Conservation (phyloP, 2,329 filamentous ascomycete species). For the Neofusicoccum cordaticola region DNA sequence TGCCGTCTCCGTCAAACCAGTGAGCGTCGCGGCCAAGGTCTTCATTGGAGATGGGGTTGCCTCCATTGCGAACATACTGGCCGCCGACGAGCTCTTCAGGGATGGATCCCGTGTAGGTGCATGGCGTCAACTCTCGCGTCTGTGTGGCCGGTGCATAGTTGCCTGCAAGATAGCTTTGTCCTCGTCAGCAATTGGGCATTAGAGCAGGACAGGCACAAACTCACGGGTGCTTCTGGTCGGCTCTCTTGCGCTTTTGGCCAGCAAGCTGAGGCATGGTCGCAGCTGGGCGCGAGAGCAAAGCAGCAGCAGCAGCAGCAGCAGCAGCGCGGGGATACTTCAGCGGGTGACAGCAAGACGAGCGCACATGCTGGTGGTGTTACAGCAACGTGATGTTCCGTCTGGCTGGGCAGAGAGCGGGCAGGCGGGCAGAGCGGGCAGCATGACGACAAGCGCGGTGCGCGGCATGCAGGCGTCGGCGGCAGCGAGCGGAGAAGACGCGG, state of each 20-base stretch:
- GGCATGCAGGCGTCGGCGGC: too few relatives aligned
- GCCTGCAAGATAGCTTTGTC: slow-evolving; percentile 57
- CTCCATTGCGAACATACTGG: slow-evolving; percentile 70
- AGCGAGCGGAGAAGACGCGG: not conserved
- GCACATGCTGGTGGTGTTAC: not conserved
- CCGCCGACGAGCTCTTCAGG: slow-evolving; percentile 65
- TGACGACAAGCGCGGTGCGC: not conserved
- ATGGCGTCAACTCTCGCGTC: slow-evolving; percentile 56
- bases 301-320: not conserved
- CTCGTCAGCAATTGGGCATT: not conserved
- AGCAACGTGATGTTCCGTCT: not conserved
- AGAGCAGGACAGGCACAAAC: not conserved
- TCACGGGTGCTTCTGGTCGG: slow-evolving; percentile 40
- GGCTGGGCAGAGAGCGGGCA: not conserved
- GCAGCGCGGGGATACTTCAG: not conserved
- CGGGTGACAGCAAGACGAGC: not conserved
- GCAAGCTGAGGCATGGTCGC: not conserved
- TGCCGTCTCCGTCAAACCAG: slow-evolving; percentile 75
- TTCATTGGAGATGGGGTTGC: slow-evolving; percentile 63
- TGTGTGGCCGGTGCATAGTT: slow-evolving; percentile 67
- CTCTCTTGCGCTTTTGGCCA: slow-evolving; percentile 25
- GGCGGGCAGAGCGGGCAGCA: not conserved
- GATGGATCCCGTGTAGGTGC: slow-evolving; percentile 56
- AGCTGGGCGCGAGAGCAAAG: not conserved
- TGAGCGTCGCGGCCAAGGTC: slow-evolving; percentile 63